These are phyloP conservation scores for Boletellus ananiceps DNA, from an alignment of 768 basidiomycete species.

Conservation along the genomic window DNA sequence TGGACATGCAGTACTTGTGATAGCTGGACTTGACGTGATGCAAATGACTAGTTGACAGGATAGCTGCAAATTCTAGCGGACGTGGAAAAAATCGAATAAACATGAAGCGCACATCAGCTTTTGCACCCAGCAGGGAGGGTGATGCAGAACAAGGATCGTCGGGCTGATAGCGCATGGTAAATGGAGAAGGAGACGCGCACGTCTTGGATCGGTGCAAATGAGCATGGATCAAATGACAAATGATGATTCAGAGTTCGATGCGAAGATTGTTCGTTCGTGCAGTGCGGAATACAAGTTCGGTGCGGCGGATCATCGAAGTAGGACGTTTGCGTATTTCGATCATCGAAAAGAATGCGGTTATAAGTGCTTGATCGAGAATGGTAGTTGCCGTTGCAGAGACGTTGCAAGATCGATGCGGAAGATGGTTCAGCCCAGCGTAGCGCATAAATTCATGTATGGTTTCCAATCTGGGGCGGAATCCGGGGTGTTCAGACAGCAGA, in stretches of 20 bases:
- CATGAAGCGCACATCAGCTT: slow-evolving; percentile 29
- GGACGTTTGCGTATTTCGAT: slow-evolving; percentile 25
- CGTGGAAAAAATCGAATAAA: slow-evolving; percentile 16
- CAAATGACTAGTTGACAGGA: slow-evolving; percentile 21
- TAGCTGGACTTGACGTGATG: slow-evolving; percentile 23
- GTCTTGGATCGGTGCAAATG: slow-evolving; percentile 32
- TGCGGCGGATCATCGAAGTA: slow-evolving; percentile 19
- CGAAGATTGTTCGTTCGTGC: slow-evolving; percentile 30
- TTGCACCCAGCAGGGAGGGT: slow-evolving; percentile 19
- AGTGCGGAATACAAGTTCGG: slow-evolving; percentile 19
- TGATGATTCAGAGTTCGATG: slow-evolving; percentile 30
- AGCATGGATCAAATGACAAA: slow-evolving; percentile 32
- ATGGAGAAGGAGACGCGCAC: slow-evolving; percentile 25
- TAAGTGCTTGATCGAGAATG: slow-evolving; percentile 25
- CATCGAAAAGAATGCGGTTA: slow-evolving; percentile 21
- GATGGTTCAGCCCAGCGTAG: slow-evolving; percentile 21
- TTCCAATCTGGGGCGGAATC: slow-evolving; percentile 21
- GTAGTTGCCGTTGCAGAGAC: slow-evolving; percentile 10
- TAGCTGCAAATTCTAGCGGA: slow-evolving; percentile 27
- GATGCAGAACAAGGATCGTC: slow-evolving; percentile 18
- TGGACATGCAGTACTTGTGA: slow-evolving; percentile 16
- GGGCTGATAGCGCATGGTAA: slow-evolving; percentile 26
- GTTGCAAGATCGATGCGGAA: slow-evolving; percentile 30
- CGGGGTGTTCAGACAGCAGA: slow-evolving; percentile 15
- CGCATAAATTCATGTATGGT: slow-evolving; percentile 23